Percentiles rank a stretch among this genome's conserved stretches.
phyloP scores from a whole-genome alignment of 2,329 filamentous ascomycete genomes.

The Cladosporium sp. region DNA sequence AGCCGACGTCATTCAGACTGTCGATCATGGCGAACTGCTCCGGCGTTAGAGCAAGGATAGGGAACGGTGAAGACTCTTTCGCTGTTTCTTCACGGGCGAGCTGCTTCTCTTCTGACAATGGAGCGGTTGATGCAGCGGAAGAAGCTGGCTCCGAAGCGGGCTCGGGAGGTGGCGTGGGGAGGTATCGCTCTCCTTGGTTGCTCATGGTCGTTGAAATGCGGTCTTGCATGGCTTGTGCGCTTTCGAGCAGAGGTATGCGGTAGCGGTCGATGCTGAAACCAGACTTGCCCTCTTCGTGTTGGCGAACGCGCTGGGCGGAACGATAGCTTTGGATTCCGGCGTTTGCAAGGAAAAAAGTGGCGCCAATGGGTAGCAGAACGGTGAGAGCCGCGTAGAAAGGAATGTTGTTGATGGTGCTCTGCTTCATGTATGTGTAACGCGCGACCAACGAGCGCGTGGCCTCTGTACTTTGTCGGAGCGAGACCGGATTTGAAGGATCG shows the following conservation, averaged over 20 bases:
- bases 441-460: constrained; percentile 24
- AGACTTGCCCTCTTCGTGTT: constrained; percentile 64
- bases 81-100: constrained; percentile 32
- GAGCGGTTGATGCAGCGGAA: constrained; percentile 4
- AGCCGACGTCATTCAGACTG: constrained; percentile 65
- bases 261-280: constrained; percentile 70
- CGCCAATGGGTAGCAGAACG: constrained; percentile 69
- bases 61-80: constrained; percentile 38
- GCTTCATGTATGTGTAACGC: constrained; percentile 19
- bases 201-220: constrained; percentile 74
- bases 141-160: constrained; percentile 31
- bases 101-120: constrained; percentile 22
- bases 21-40: constrained; percentile 85
- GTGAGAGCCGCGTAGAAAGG: constrained; percentile 64
- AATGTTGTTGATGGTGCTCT: constrained; percentile 45
- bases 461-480: constrained; percentile 38
- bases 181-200: constrained; percentile 65
- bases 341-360: constrained; percentile 70
- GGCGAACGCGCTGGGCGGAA: constrained; percentile 69
- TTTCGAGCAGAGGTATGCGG: constrained; percentile 72
- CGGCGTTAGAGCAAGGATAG: constrained; percentile 73
- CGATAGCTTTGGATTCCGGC: constrained; percentile 71
- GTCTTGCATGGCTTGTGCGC: constrained; percentile 74
- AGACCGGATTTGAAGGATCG: constrained; percentile 64
- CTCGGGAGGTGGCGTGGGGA: constrained; percentile 51